Evolutionary conservation across 768 basidiomycete genomes (phyloP).

Genomic region (Mycena sanguinolenta): DNA sequence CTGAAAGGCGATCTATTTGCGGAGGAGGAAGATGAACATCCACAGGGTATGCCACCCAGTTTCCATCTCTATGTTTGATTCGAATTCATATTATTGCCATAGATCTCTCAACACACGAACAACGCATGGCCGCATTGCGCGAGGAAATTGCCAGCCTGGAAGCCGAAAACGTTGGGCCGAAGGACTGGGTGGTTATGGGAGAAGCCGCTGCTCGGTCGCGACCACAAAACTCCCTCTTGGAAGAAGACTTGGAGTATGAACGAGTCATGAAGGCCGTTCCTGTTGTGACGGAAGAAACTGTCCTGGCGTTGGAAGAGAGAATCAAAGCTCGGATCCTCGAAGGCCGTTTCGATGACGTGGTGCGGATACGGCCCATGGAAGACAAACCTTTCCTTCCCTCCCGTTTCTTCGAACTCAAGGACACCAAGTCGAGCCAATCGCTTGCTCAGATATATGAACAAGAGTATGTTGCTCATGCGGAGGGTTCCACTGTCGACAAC

Average conservation of each 20-base stretch:
- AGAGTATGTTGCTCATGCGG: conserved; percentile 82
- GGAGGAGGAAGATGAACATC: conserved; percentile 71
- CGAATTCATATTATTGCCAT: conserved; percentile 16
- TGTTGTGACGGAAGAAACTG: conserved; percentile 89
- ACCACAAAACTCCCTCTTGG: conserved; percentile 92
- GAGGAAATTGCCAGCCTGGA: conserved; percentile 89
- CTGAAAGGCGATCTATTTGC: conserved; percentile 86
- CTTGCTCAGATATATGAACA: conserved; percentile 97
- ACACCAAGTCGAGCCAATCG: conserved; percentile 88
- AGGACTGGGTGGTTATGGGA: conserved; percentile 94
- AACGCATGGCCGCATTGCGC: conserved; percentile 77
- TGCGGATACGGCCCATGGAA: conserved; percentile 82
- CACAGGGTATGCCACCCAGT: conserved; percentile 42
- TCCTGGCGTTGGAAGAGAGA: conserved; percentile 85
- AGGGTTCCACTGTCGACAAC: conserved; percentile 72
- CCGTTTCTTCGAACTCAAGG: conserved; percentile 88
- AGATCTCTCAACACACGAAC: conserved; percentile 86
- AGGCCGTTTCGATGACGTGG: conserved; percentile 90
- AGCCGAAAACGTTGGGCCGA: conserved; percentile 86
- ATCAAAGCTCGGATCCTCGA: conserved; percentile 93
- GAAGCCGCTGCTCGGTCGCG: conserved; percentile 87
- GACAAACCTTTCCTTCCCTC: conserved; percentile 94
- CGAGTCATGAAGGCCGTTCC: conserved; percentile 89
- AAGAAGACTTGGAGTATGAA: conserved; percentile 96
- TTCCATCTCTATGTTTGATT: conserved; percentile 23